Evolutionary conservation across 805 yeast species (phyloP).

Genomic region (Candida wancherniae): DNA sequence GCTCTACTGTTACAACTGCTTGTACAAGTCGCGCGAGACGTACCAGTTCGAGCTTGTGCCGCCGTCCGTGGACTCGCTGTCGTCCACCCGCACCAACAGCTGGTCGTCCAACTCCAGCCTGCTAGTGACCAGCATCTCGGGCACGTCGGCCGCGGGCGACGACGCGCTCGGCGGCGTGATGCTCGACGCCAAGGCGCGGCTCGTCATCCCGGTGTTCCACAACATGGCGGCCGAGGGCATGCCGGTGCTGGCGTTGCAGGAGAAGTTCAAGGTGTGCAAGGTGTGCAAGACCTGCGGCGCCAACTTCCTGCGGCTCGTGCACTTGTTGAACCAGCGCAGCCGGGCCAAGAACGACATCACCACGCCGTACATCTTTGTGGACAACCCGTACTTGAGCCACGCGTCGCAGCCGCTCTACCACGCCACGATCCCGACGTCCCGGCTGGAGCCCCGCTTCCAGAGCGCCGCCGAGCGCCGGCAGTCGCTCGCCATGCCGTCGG

Average conservation of each 20-base stretch:
- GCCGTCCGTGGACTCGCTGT: conserved; percentile 6
- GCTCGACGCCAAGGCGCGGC: conserved; percentile 22
- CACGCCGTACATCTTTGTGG: conserved; percentile 24
- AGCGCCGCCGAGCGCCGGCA: neutral
- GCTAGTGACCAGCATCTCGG: conserved; percentile 1
- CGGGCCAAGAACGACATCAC: conserved; percentile 15
- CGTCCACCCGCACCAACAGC: conserved; percentile 7
- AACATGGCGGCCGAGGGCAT: conserved; percentile 14
- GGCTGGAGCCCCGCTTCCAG: neutral
- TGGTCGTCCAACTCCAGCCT: conserved; percentile 9
- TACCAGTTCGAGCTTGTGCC: conserved; percentile 9
- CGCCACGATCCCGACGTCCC: conserved; percentile 1
- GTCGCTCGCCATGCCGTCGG: conserved; percentile 18
- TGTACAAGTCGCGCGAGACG: conserved; percentile 17
- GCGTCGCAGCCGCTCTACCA: conserved; percentile 1
- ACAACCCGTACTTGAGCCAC: conserved; percentile 26
- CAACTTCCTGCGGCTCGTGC: conserved; percentile 17
- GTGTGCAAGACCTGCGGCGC: conserved; percentile 17
- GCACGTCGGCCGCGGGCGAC: conserved; percentile 1
- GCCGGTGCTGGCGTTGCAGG: conserved; percentile 6
- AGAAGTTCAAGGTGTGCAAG: conserved; percentile 15
- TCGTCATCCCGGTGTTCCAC: conserved; percentile 33
- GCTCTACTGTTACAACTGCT: conserved; percentile 19
- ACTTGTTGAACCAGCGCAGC: conserved; percentile 26
- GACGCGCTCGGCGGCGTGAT: conserved; percentile 11